Evolutionary conservation across 108 stramenopile species (phyloP).

Genomic region (Pseudonitzschia delicatissima): DNA sequence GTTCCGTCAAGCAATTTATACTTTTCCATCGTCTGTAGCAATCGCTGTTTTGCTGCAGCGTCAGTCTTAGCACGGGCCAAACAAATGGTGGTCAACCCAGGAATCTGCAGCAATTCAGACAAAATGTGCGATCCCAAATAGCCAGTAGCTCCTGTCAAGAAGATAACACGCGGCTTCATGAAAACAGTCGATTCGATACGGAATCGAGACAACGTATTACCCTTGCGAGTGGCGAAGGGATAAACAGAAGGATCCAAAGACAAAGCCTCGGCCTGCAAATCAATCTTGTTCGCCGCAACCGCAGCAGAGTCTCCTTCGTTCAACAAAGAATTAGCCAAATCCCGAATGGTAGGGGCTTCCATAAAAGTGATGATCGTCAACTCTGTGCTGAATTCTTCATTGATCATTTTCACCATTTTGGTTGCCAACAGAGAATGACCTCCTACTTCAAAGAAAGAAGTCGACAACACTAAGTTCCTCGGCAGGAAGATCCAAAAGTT

Average conservation of each 20-base stretch:
- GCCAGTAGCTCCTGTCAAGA: constrained; percentile 75
- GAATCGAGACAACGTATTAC: constrained; percentile 32
- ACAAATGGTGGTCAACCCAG: constrained; percentile 58
- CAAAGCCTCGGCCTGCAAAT: constrained; percentile 32
- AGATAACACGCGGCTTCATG: constrained; percentile 45
- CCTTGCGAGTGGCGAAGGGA: constrained; percentile 27
- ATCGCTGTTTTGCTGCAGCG: constrained; percentile 39
- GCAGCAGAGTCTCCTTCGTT: constrained; percentile 2
- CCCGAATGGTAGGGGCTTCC: constrained; percentile 24
- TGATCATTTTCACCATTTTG: constrained; percentile 41
- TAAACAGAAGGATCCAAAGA: constrained; percentile 30
- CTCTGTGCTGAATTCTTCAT: constrained; percentile 16
- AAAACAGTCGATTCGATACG: constrained; percentile 26
- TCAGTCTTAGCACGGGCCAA: constrained; percentile 48
- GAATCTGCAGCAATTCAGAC: constrained; percentile 45
- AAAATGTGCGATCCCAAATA: constrained; percentile 72
- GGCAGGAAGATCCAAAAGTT: constrained; percentile 19
- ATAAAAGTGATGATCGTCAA: constrained; percentile 23
- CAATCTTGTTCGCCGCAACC: constrained; percentile 8
- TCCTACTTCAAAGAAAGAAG: constrained; percentile 65
- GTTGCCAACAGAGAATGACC: constrained; percentile 74
- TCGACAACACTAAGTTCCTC: constrained; percentile 27
- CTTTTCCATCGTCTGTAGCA: constrained; percentile 39
- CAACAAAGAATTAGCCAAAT: constrained; percentile 2
- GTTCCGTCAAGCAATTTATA: constrained; percentile 16